A percentile compares a stretch with the other conserved stretches of the same genome.
Evolutionary conservation across 106 monocot species (phyloP).

Genomic region (Iris macrosiphon): DNA sequence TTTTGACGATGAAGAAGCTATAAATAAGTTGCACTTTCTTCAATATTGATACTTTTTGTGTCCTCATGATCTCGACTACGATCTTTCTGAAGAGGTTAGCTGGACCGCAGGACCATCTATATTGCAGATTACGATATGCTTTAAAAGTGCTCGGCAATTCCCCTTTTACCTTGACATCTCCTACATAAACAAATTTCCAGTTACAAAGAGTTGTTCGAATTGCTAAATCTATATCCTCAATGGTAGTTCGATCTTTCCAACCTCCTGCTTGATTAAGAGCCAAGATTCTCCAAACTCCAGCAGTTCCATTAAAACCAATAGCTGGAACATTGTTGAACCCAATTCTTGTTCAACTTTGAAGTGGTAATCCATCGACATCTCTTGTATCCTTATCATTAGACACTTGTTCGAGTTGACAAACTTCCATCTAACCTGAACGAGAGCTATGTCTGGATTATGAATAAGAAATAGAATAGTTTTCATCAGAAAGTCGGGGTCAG

Average conservation of each 20-base stretch:
- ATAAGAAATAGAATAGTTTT: slow-evolving; percentile 32
- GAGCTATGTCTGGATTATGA: slow-evolving; percentile 26
- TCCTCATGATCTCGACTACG: background rate
- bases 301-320: slow-evolving; percentile 29
- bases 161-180: slow-evolving; percentile 14
- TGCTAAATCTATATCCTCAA: slow-evolving; percentile 3
- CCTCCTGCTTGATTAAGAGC: background rate
- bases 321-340: slow-evolving; percentile 25
- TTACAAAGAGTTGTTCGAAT: background rate
- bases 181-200: background rate
- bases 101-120: slow-evolving; percentile 60
- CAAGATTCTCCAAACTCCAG: background rate
- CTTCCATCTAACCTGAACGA: slow-evolving; percentile 47
- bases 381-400: slow-evolving; percentile 50
- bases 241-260: slow-evolving; percentile 6
- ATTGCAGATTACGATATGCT: slow-evolving; percentile 45
- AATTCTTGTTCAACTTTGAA: slow-evolving; percentile 56
- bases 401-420: slow-evolving; percentile 54
- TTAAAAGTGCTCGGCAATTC: slow-evolving; percentile 55
- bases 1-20: slow-evolving; percentile 61
- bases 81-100: slow-evolving; percentile 17
- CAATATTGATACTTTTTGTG: slow-evolving; percentile 39
- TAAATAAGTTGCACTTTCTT: slow-evolving; percentile 63
- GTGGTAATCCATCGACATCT: slow-evolving; percentile 58
- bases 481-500: slow-evolving; percentile 27